Evolutionary conservation across 768 basidiomycete species (phyloP), one percentile per base, ranked within the genome.

Genomic region (Fibroporia radiculosa): DNA sequence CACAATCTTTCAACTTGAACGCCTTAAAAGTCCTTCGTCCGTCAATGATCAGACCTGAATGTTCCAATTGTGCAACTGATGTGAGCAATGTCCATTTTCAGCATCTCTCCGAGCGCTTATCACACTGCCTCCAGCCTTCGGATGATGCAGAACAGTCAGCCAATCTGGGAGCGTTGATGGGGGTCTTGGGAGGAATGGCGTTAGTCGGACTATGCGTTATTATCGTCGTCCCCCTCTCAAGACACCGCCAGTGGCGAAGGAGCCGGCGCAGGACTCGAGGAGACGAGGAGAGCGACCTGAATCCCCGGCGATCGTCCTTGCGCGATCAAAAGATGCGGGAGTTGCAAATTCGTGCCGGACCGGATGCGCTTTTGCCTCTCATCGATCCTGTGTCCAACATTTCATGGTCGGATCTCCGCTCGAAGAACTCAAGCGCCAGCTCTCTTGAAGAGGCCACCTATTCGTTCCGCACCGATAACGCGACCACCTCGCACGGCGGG

Each of bases 321-420:
- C 47, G 47, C 43, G 50, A 55, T 55, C 54, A 55, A 52, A 55
- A 55, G 50, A 44, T 33, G 31, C 42, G 28, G 39, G 14, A 54
- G 44, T 22, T 24, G 18, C 18, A 29, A 25, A 26, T 51, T 44
- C 48, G 40, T 16, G 29, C 55, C 51, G 55, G 56, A 47, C 54
- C 48, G 51, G 56, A 50, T 44, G 46, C 48, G 43, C 45, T 51
- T 19, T 52, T 53, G 18, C 56, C 56, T 34, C 49, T 57, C 41
- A 47, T 58, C 44, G 46, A 46, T 35, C 53, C 52, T 28, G 42
- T 57, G 45, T 60, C 59, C 44, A 53, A 55, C 27, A 52, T 60
- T 43, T 55, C 54, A 42, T 60, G 56, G 56, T 56, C 56, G 16
- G 56, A 53, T 47, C 39, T 56, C 39, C 55, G 48, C 35, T 54